Evolutionary conservation across 768 basidiomycete genomes (phyloP), one percentile per base, ranked within the genome.

Genomic region (Russula lepida): DNA sequence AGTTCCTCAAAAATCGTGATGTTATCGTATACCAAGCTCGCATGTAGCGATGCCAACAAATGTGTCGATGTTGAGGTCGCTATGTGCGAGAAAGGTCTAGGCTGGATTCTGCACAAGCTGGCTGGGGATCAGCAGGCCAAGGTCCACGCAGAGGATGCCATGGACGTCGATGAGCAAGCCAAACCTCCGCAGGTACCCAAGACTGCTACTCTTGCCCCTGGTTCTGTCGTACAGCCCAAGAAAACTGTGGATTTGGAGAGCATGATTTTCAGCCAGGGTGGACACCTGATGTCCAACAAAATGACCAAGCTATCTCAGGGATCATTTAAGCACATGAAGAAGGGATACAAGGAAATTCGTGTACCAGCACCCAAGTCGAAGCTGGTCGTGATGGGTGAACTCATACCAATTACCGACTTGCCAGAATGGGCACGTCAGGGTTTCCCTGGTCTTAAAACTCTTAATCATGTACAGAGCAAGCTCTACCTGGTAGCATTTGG

Each of bases 271-370:
- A 84, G 85, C 49, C 94, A 98, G 68, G 97, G 95, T 25, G 94
- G 92, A 0, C 95, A 98, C 63, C 76, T 98, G 63, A 99, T 98
- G 95, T 92, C 92, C 17, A 98, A 98, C 77, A 98, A 98, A 75
- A 98, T 97, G 76, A 91, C 89, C 76, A 97, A 95, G 71, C 84
- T 98, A 3, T 97, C 97, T 0, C 93, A 97, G 43, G 97, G 97
- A 4, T 97, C 94, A 17, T 95, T 98, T 81, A 98, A 98, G 75
- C 88, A 95, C 49, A 82, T 90, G 19, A 86, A 88, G 74, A 99
- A 99, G 72, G 94, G 97, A 1, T 98, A 90, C 71, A 95, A 98
- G 71, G 97, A 99, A 72, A 95, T 99, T 33, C 94, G 97, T 64
- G 91, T 99, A 1, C 95, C 95, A 4, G 88, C 91, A 0, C 94